These are phyloP conservation scores for Pseudopithomyces maydicus DNA, from an alignment of 2,329 filamentous ascomycete genomes.

Conservation along the genomic window DNA sequence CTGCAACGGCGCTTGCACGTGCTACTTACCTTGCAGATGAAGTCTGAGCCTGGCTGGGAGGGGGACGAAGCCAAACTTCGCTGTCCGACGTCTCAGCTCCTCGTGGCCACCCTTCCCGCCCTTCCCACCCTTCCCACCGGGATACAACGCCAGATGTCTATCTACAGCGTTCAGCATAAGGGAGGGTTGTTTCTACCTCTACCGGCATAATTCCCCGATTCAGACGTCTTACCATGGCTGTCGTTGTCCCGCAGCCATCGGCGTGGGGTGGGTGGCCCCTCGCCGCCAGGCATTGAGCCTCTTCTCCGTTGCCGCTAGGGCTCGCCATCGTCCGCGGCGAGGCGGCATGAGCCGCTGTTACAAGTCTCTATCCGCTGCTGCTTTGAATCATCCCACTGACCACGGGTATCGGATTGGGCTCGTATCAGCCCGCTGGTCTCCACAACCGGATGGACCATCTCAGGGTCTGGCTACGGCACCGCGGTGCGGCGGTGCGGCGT, in stretches of 20 bases:
- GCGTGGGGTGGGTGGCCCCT: background rate
- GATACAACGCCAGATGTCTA: too few relatives aligned
- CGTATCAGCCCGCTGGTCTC: background rate
- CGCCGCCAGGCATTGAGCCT: background rate
- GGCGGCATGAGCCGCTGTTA: background rate
- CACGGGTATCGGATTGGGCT: background rate
- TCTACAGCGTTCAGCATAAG: too few relatives aligned
- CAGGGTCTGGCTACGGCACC: background rate
- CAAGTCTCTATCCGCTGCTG: background rate
- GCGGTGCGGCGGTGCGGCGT: too few relatives aligned
- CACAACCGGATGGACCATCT: too few relatives aligned
- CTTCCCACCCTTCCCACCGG: too few relatives aligned
- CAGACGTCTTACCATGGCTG: background rate
- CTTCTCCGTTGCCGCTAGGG: background rate
- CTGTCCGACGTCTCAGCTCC: too few relatives aligned
- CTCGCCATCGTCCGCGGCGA: background rate
- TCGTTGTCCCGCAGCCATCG: background rate
- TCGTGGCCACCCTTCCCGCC: too few relatives aligned
- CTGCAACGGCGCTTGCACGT: too few relatives aligned
- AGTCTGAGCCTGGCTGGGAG: too few relatives aligned
- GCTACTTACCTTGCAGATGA: too few relatives aligned
- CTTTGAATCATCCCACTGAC: background rate
- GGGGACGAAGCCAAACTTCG: too few relatives aligned
- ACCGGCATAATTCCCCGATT: background rate
- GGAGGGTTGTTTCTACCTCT: too few relatives aligned